Conservation (phyloP, 192 early-diverging fungal genomes). For the Coemansia sp. region DNA sequence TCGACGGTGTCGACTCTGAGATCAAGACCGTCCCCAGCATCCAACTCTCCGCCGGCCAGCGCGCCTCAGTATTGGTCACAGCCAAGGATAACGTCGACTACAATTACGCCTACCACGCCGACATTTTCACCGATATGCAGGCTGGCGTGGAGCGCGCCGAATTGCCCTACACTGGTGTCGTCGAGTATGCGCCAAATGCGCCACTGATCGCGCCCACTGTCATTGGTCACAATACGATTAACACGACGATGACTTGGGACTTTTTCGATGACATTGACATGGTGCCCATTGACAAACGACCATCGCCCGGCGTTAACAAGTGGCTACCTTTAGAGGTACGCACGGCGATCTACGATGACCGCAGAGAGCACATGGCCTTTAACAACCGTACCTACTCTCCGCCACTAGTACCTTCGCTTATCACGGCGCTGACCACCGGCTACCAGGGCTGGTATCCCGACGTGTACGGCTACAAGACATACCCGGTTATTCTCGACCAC, state of each 20-base stretch:
- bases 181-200: slow-evolving; percentile 37
- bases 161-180: slow-evolving; percentile 34
- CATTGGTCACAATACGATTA: background rate
- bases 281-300: slow-evolving; percentile 52
- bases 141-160: slow-evolving; percentile 33
- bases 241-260: slow-evolving; percentile 44
- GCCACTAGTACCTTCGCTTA: slow-evolving; percentile 66
- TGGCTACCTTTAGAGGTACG: slow-evolving; percentile 59
- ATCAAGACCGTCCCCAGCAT: slow-evolving; percentile 57
- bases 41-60: slow-evolving; percentile 70
- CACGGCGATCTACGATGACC: slow-evolving; percentile 66
- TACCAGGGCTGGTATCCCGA: slow-evolving; percentile 56
- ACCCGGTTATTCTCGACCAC: slow-evolving; percentile 63
- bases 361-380: slow-evolving; percentile 75
- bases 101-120: slow-evolving; percentile 75
- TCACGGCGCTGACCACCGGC: slow-evolving; percentile 65
- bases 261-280: slow-evolving; percentile 63
- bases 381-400: slow-evolving; percentile 67
- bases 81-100: slow-evolving; percentile 57
- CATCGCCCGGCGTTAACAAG: slow-evolving; percentile 36
- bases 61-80: slow-evolving; percentile 76
- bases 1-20: slow-evolving; percentile 70
- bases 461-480: slow-evolving; percentile 66
- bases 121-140: slow-evolving; percentile 59
- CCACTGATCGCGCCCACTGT: slow-evolving; percentile 20